Evolutionary conservation across 2,329 filamentous ascomycete species (phyloP), one percentile per base, ranked within the genome.

Genomic region (Ceratocystis huliohia): DNA sequence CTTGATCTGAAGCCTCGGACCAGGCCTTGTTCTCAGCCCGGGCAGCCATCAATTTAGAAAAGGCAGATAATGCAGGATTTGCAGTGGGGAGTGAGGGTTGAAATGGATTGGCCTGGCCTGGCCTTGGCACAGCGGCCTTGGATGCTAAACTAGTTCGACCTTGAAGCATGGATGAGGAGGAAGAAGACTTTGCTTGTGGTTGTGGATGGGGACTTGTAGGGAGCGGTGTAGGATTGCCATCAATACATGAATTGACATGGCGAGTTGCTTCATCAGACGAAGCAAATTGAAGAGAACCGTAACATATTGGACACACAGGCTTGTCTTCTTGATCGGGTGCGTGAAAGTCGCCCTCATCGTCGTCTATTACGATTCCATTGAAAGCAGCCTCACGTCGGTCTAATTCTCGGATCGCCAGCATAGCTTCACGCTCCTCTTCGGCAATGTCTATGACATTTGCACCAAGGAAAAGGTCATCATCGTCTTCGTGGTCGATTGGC

Each of bases 241-340:
- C 94, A 1, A 99, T 80, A 75, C 94, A 99, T 8, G 87, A 85
- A 74, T 99, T 99, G 70, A 99, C 94, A 74, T 99, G 94, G 1
- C 87, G 77, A 5, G 88, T 88, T 8, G 86, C 88, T 71, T 93
- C 84, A 73, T 91, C 84, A 68, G 76, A 73, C 1, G 66, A 65
- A 20, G 59, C 57, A 30, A 66, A 68, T 41, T 66, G 50, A 25
- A 66, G 53, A 8, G 62, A 68, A n/a, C 61, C 65, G 22, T 44
- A 63, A 30, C 65, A 67, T n/a, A 66, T 67, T 20, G 65, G 65
- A 15, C 67, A 68, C 8, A 22, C 25, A 1, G 63, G 59, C 25
- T 50, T 69, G 8, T 72, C 72, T 25, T 76, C 74, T 22, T 76
- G 73, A 8, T 65, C 3, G 74, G 73, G 56, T 74, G 72, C 4